Conservation (phyloP, 495 filamentous ascomycete genomes). For the Cercophora samala region DNA sequence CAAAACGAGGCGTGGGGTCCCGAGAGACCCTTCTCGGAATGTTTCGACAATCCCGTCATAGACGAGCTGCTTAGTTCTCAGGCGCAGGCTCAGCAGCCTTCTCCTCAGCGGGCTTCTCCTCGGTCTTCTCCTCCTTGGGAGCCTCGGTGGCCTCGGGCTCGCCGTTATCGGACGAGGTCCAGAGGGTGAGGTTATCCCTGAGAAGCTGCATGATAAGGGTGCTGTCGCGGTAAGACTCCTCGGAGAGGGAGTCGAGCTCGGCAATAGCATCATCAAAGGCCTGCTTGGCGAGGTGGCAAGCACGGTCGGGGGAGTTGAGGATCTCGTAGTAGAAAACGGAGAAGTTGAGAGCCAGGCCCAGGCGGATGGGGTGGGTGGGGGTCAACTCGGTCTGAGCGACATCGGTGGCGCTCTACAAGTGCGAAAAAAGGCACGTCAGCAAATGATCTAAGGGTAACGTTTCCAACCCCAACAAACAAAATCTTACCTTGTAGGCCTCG, state of each 20-base stretch:
- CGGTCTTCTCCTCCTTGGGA: slow-evolving; percentile 62
- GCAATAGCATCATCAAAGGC: slow-evolving; percentile 99
- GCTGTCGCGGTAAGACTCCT: slow-evolving; percentile 99
- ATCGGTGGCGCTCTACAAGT: slow-evolving; percentile 65
- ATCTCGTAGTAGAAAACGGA: slow-evolving; percentile 99
- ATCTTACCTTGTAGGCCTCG: slow-evolving; percentile 87
- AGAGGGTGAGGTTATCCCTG: slow-evolving; percentile 97
- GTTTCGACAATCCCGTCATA: not conserved
- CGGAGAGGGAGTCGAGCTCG: slow-evolving; percentile 95
- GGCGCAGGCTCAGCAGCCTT: slow-evolving; percentile 52
- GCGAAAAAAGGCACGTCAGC: not conserved
- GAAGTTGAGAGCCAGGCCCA: slow-evolving; percentile 98
- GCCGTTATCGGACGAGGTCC: slow-evolving; percentile 92
- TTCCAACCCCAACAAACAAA: not conserved
- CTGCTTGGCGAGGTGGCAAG: slow-evolving; percentile 99
- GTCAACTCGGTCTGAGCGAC: slow-evolving; percentile 97
- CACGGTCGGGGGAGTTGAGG: slow-evolving; percentile 96
- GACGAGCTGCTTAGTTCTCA: slow-evolving; percentile 33
- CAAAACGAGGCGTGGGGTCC: not conserved
- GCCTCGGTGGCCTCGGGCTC: slow-evolving; percentile 69
- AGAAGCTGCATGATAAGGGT: slow-evolving; percentile 99
- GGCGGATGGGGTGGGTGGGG: slow-evolving; percentile 97
- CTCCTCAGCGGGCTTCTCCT: slow-evolving; percentile 51
- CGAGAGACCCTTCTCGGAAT: not conserved
- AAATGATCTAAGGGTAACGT: not conserved